phyloP scores from a whole-genome alignment of 257 asterid genomes.

The Nicotiana knightiana region DNA sequence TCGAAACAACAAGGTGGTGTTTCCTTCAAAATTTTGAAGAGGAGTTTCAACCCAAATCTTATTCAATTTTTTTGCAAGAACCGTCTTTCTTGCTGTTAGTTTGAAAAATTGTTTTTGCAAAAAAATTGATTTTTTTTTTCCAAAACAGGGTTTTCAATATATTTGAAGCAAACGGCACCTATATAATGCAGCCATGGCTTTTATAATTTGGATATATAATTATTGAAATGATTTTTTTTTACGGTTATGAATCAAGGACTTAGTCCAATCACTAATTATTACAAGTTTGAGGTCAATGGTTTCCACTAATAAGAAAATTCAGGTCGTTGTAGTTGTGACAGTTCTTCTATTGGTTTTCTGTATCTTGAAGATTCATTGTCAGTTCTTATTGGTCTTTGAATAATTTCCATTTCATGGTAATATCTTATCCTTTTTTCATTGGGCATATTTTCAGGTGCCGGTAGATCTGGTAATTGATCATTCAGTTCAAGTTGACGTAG shows the following conservation, averaged over 20 bases:
- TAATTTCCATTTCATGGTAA: not conserved
- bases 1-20: not conserved
- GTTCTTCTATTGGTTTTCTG: not conserved
- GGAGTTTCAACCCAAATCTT: not conserved
- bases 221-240: not conserved
- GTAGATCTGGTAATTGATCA: conserved; percentile 97
- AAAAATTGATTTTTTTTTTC: not conserved
- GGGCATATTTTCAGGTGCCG: conserved; percentile 59
- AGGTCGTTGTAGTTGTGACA: not conserved
- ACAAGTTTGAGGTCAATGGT: not conserved
- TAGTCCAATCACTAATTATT: not conserved
- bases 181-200: not conserved
- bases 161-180: not conserved
- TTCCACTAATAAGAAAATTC: not conserved
- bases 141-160: not conserved
- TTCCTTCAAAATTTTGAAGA: not conserved
- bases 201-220: not conserved
- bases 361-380: not conserved
- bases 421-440: not conserved
- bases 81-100: not conserved
- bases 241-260: not conserved
- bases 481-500: conserved; percentile 93
- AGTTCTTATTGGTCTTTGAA: not conserved
- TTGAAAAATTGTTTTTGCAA: not conserved
- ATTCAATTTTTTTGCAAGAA: not conserved